A percentile compares a stretch with the other conserved stretches of the same genome.
phyloP scores from a whole-genome alignment of 2,329 filamentous ascomycete species.

The Aspergillus niger region DNA sequence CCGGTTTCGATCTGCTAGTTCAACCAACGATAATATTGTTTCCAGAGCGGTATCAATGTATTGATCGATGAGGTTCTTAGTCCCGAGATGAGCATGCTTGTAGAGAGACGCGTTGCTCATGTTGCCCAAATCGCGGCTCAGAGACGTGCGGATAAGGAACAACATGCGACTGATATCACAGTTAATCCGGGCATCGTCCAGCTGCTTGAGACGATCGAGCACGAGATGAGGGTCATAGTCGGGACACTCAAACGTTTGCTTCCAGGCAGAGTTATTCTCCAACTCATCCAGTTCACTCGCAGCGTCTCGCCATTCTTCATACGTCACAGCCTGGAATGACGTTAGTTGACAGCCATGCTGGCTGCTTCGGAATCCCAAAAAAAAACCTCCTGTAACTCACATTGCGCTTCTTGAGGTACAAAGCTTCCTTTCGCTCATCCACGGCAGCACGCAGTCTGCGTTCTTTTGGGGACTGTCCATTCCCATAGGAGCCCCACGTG shows the following conservation, averaged over 20 bases:
- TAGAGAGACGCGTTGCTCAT: conserved; percentile 85
- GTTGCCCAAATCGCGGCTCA: conserved; percentile 78
- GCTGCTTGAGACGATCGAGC: conserved; percentile 66
- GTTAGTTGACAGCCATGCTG: not conserved
- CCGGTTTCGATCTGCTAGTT: conserved; percentile 56
- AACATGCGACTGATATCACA: conserved; percentile 77
- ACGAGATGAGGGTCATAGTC: conserved; percentile 75
- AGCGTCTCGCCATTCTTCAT: conserved; percentile 72
- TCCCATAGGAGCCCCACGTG: conserved; percentile 45
- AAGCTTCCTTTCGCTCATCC: conserved; percentile 64
- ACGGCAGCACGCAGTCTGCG: conserved; percentile 49
- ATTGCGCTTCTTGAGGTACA: conserved; percentile 66
- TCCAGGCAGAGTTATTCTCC: conserved; percentile 82
- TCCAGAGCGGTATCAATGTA: conserved; percentile 80
- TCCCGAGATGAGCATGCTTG: conserved; percentile 80
- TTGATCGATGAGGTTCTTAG: conserved; percentile 80
- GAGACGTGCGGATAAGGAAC: conserved; percentile 74
- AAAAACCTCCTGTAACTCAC: conserved; percentile 48
- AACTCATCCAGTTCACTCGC: conserved; percentile 76
- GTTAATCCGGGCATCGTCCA: conserved; percentile 72
- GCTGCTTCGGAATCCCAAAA: not conserved
- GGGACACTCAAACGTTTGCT: conserved; percentile 63
- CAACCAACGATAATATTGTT: conserved; percentile 72
- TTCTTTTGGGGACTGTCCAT: conserved; percentile 57
- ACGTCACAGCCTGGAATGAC: conserved; percentile 61